Conservation (phyloP, 768 basidiomycete species). For the Naganishia vaughanmartiniae region DNA sequence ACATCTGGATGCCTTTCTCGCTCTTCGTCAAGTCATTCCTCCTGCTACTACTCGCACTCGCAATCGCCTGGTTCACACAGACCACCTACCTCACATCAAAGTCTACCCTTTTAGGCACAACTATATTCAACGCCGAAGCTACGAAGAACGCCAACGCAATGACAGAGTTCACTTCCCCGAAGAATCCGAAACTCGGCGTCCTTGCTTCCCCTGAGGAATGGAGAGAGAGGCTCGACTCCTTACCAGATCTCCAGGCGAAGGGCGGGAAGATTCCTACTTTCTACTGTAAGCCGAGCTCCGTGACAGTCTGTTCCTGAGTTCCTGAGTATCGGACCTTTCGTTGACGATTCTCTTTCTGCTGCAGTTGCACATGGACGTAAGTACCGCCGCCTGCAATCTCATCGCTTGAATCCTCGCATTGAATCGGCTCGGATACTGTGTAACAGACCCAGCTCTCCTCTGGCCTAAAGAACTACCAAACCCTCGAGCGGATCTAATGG, state of each 20-base stretch:
- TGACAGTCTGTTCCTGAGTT: background rate
- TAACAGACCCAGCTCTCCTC: conserved; percentile 4
- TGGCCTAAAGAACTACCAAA: conserved; percentile 2
- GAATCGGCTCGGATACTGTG: background rate
- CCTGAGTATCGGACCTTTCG: too few relatives aligned
- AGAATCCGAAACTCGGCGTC: conserved; percentile 19
- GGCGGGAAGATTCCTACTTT: conserved; percentile 22
- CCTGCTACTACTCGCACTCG: conserved; percentile 1
- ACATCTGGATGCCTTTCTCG: conserved; percentile 1
- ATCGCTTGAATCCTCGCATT: background rate
- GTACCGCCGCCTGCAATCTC: background rate
- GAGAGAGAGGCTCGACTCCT: background rate
- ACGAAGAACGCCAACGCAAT: too few relatives aligned
- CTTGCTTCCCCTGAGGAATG: conserved; percentile 18
- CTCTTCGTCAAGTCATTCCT: conserved; percentile 6
- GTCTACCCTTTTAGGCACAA: too few relatives aligned
- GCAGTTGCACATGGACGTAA: conserved; percentile 18
- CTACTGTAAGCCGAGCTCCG: conserved; percentile 6
- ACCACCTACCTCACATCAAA: background rate
- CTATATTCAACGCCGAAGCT: too few relatives aligned
- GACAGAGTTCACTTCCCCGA: background rate
- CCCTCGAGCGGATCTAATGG: conserved; percentile 8
- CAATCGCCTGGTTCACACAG: conserved; percentile 13
- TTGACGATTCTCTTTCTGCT: background rate
- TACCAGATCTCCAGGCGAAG: conserved; percentile 4